A percentile compares a stretch with the other conserved stretches of the same genome.
Conservation (phyloP, 225 moss, liverwort and hornwort genomes). For the Thuidium tamariscinum region DNA sequence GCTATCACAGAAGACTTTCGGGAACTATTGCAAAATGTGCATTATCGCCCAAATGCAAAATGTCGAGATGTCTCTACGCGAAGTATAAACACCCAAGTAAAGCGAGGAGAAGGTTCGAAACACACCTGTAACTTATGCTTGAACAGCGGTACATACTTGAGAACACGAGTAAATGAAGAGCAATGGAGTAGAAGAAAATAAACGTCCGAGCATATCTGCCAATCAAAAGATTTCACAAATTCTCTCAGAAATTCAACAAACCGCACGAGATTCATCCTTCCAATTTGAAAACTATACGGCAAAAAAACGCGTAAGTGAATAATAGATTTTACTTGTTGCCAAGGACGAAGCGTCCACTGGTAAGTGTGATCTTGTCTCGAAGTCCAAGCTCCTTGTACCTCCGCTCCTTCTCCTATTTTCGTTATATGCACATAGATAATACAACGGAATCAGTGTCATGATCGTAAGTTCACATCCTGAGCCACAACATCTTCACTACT, state of each 20-base stretch:
- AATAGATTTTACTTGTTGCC: slow-evolving; percentile 63
- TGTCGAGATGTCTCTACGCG: background rate
- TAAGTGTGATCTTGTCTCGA: slow-evolving; percentile 85
- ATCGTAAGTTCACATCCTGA: background rate
- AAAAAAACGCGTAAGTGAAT: background rate
- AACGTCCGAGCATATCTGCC: slow-evolving; percentile 87
- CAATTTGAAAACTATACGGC: background rate
- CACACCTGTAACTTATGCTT: slow-evolving; percentile 53
- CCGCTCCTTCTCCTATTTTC: slow-evolving; percentile 77
- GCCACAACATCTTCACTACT: background rate
- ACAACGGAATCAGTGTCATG: background rate
- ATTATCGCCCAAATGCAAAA: background rate
- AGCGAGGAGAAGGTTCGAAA: background rate
- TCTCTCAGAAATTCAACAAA: background rate
- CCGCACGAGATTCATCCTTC: background rate
- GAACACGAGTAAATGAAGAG: slow-evolving; percentile 78
- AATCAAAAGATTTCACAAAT: background rate
- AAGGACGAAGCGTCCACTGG: slow-evolving; percentile 94
- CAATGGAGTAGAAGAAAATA: slow-evolving; percentile 90
- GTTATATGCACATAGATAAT: background rate
- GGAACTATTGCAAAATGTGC: background rate
- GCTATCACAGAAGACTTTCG: background rate
- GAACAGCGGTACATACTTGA: slow-evolving; percentile 77
- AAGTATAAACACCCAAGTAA: background rate
- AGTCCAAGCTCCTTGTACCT: slow-evolving; percentile 95